Evolutionary conservation across 2,329 filamentous ascomycete species (phyloP).

Genomic region (Colletotrichum tropicale): DNA sequence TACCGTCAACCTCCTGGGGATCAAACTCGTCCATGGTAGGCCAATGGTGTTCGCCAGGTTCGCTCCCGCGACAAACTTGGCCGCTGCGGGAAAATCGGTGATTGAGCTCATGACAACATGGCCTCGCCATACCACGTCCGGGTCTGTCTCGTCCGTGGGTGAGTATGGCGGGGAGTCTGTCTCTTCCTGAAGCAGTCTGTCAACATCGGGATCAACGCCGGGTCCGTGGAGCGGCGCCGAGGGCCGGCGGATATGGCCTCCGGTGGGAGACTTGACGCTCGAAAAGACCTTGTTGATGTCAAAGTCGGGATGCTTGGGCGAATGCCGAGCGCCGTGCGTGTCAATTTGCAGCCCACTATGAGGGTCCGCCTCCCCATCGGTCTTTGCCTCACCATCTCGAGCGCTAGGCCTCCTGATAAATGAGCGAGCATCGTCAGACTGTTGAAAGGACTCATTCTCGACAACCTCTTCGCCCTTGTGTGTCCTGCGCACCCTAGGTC

Average conservation of each 20-base stretch:
- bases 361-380: conserved; percentile 26
- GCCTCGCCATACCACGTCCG: conserved; percentile 79
- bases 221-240: conserved; percentile 60
- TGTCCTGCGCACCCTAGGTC: conserved; percentile 82
- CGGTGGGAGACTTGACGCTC: conserved; percentile 77
- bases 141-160: conserved; percentile 75
- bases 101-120: conserved; percentile 77
- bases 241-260: conserved; percentile 49
- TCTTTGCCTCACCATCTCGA: conserved; percentile 26
- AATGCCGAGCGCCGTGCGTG: conserved; percentile 45
- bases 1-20: conserved; percentile 73
- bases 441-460: conserved; percentile 69
- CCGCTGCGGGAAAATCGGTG: conserved; percentile 76
- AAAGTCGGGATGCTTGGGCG: conserved; percentile 66
- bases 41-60: conserved; percentile 68
- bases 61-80: conserved; percentile 83
- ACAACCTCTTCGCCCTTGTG: conserved; percentile 95
- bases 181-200: conserved; percentile 81
- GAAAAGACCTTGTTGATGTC: conserved; percentile 88
- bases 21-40: conserved; percentile 72
- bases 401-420: conserved; percentile 37
- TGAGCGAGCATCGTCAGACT: conserved; percentile 36
- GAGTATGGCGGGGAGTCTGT: conserved; percentile 84
- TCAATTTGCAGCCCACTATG: conserved; percentile 48
- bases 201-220: conserved; percentile 85